Evolutionary conservation across 2,329 filamentous ascomycete genomes (phyloP), one percentile per base, ranked within the genome.

Genomic region (Colletotrichum endophyticum): DNA sequence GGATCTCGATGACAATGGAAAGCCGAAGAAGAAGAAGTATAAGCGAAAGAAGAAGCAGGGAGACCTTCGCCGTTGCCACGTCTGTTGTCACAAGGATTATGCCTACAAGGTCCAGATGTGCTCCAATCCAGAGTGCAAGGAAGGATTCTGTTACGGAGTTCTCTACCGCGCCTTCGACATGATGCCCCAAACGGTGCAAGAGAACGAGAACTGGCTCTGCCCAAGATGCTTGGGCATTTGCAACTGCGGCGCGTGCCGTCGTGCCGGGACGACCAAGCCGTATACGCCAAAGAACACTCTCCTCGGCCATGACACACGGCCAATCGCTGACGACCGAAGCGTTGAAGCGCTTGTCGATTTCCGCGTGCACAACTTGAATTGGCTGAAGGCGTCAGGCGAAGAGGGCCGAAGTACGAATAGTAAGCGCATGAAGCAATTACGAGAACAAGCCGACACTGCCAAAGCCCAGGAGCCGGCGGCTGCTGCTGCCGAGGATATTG

Each of bases 341-440:
- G 92, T 98, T 8, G 96, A 99, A 84, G 94, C 93, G 28, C 89
- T 99, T 27, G 95, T 99, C 11, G 96, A 99, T 82, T 98, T 98
- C 84, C 93, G 95, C 30, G 89, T 95, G 56, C 96, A 98, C 70
- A 99, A 99, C 83, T 88, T 98, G 30, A 91, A 90, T 57, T 98
- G 96, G 95, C 87, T 99, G 64, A 91, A 91, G 81, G 90, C 88
- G 13, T 85, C 86, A 19, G 91, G 91, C 16, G 91, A 92, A 73
- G 90, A 91, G 76, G 88, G 89, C 73, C 89, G 91, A 28, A 91
- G 88, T 79, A 88, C 89, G 64, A 87, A 91, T 77, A 91, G 89
- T 80, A 89, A 88, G 73, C 87, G 91, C 16, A 92, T 92, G 89
- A 89, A 90, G 82, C 84, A 87, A 22, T 81, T 92, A n/a, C 85